Conservation (phyloP, 306 rosid species). For the Coriaria nepalensis region DNA sequence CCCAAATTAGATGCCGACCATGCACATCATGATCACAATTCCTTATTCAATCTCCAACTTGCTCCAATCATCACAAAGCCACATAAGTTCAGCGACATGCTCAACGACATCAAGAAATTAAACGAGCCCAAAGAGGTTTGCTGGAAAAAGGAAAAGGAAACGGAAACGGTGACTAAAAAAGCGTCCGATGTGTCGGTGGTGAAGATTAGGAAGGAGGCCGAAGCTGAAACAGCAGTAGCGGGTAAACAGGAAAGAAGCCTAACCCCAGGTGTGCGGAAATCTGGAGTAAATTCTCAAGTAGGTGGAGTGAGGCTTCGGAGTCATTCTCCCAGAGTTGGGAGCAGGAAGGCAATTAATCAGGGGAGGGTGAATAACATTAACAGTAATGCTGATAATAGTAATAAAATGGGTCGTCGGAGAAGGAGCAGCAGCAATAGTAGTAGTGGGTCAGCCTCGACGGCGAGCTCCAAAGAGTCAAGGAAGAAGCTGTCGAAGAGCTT, state of each 20-base stretch:
- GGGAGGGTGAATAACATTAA: no score
- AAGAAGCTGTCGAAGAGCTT: constrained; percentile 52
- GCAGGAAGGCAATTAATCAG: constrained; percentile 10
- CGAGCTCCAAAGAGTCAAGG: constrained; percentile 15
- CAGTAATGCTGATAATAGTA: no score
- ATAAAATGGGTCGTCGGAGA: constrained; percentile 27
- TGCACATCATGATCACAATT: constrained; percentile 25
- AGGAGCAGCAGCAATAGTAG: neutral
- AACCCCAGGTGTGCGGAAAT: constrained; percentile 16
- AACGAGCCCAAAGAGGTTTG: no score
- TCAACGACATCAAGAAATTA: constrained; percentile 6
- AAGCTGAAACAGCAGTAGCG: constrained; percentile 2
- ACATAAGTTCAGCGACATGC: constrained; percentile 18
- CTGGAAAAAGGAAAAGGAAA: constrained; percentile 24
- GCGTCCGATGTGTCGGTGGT: neutral
- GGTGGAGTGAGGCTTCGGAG: constrained; percentile 41
- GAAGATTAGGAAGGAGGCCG: neutral
- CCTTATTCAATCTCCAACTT: constrained; percentile 34
- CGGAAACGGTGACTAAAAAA: constrained; percentile 7
- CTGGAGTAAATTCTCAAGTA: constrained; percentile 30
- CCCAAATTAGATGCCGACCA: constrained; percentile 7
- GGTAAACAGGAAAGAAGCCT: constrained; percentile 20
- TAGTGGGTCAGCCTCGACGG: constrained; percentile 7
- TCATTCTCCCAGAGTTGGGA: constrained; percentile 44
- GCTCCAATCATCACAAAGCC: constrained; percentile 67